A percentile compares a stretch with the other conserved stretches of the same genome.
phyloP scores from a whole-genome alignment of 1,284 basidiomycete species.

The Cutaneotrichosporon sp. region DNA sequence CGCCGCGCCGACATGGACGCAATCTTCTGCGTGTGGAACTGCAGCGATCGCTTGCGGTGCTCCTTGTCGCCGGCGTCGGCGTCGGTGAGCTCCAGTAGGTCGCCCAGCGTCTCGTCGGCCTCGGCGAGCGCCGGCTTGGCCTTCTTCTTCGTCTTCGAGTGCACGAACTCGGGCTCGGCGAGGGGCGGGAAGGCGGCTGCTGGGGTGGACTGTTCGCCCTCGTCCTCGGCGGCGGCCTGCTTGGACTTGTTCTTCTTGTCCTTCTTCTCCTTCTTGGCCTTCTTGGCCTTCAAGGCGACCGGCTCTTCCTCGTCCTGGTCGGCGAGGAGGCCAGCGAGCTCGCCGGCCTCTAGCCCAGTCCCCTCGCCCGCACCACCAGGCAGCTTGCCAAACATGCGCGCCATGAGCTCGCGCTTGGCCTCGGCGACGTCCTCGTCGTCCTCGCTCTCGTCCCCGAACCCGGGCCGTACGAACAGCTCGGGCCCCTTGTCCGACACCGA shows the following conservation, averaged over 20 bases:
- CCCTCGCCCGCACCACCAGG: constrained; percentile 21
- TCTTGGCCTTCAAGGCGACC: constrained; percentile 26
- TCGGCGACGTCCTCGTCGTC: constrained; percentile 34
- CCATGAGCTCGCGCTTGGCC: constrained; percentile 31
- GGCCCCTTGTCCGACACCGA: constrained; percentile 58
- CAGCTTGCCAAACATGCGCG: constrained; percentile 24
- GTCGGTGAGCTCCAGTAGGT: constrained; percentile 66
- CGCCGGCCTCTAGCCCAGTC: constrained; percentile 46
- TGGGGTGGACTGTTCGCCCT: constrained; percentile 15
- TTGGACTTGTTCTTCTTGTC: constrained; percentile 47
- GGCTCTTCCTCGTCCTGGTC: constrained; percentile 30
- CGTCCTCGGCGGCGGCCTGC: constrained; percentile 14
- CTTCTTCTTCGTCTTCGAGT: constrained; percentile 31
- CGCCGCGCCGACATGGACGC: constrained; percentile 72
- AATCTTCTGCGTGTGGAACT: constrained; percentile 90
- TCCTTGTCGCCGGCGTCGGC: constrained; percentile 80
- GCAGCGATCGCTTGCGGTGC: constrained; percentile 73
- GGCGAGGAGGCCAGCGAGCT: constrained; percentile 41
- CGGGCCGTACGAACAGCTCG: constrained; percentile 28
- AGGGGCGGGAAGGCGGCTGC: constrained; percentile 34
- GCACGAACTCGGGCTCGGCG: constrained; percentile 38
- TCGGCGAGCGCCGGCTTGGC: constrained; percentile 35
- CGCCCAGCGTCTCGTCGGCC: constrained; percentile 72
- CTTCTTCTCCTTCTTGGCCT: constrained; percentile 30
- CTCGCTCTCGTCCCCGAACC: constrained; percentile 43